Base-by-base conservation (phyloP, 441 rosid species). In the Populus trichocarpa region DNA sequence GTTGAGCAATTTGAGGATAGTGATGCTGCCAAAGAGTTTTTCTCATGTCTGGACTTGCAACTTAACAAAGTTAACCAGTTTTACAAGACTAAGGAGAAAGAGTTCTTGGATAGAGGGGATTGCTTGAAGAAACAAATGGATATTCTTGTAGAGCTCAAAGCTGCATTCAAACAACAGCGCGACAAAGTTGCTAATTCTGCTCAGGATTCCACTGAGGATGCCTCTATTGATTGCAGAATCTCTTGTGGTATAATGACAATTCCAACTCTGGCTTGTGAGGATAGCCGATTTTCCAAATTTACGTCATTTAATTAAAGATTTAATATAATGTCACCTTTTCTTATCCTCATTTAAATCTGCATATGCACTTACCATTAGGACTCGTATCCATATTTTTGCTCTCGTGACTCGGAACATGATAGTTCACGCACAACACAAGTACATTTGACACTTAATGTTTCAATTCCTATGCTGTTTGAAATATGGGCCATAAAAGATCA, bases 41-140 rank as follows among this genome's bases (percentile, higher is more conserved):
- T 96, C 71, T 66, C 82, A 32, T 89, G 97, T 75, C 81, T 94
- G 65, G 99, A 96, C 84, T 63, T 69, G 57, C 97, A 96, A 65
- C 96, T 96, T 26, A 96, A 92, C 88, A 96, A 96, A 76, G 99
- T 94, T 83, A 96, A 94, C 77, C 93, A 90, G 20, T 96, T 96
- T 79, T 96, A 89, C 82, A 89, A 82, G 79, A 80, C 80, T 16
- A 96, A 91, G 75, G 99, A 96, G 90, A 88, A 86, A 66, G 98
- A 94, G 88, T 94, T 96, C 84, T 22, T 93, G 86, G 99, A 96
- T 38, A 91, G 99, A 88, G 97, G 94, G 59, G 97, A 94, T 16
- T 83, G 87, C 35, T 79, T 93, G 88, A 91, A 89, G 89, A 90
- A 89, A 79, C 99, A 96, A 85, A 81, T 94, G 89, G 89, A 92